Evolutionary conservation across 495 filamentous ascomycete genomes (phyloP).

Genomic region (Penicillium ucsense): DNA sequence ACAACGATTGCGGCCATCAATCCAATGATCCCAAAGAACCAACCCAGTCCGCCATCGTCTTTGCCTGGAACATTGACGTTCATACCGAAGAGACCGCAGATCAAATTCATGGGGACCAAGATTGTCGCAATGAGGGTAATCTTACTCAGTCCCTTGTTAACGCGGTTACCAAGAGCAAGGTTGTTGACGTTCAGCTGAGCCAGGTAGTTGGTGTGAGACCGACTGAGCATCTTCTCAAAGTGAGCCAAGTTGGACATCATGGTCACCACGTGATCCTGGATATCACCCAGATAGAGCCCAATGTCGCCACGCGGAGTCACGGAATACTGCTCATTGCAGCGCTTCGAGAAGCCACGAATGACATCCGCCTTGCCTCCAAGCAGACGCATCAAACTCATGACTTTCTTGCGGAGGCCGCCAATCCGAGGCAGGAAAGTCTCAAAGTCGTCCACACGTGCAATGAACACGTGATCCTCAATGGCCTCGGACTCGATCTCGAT

Average conservation of each 20-base stretch:
- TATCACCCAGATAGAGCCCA: slow-evolving; percentile 89
- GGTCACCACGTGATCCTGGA: slow-evolving; percentile 97
- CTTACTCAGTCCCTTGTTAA: slow-evolving; percentile 81
- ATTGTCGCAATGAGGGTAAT: slow-evolving; percentile 94
- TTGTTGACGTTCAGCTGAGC: slow-evolving; percentile 90
- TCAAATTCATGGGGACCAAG: slow-evolving; percentile 90
- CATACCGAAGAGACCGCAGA: slow-evolving; percentile 96
- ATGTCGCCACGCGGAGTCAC: slow-evolving; percentile 93
- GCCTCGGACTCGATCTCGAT: slow-evolving; percentile 82
- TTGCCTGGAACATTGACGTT: slow-evolving; percentile 77
- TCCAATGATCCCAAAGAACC: slow-evolving; percentile 78
- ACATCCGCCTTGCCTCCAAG: slow-evolving; percentile 96
- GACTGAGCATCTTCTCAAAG: slow-evolving; percentile 94
- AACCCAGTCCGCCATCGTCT: slow-evolving; percentile 42
- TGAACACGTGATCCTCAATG: slow-evolving; percentile 92
- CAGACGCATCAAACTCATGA: slow-evolving; percentile 86
- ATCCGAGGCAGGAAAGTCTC: slow-evolving; percentile 77
- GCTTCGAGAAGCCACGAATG: slow-evolving; percentile 92
- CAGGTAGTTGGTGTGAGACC: slow-evolving; percentile 92
- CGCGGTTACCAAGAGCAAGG: slow-evolving; percentile 67
- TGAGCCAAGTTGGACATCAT: slow-evolving; percentile 95
- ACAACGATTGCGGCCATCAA: slow-evolving; percentile 51
- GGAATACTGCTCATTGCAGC: slow-evolving; percentile 93
- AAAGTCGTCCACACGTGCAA: slow-evolving; percentile 81
- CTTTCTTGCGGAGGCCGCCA: slow-evolving; percentile 83